Percentiles rank a stretch among this genome's conserved stretches.
These are phyloP conservation scores for Chloranthus sessilifolius DNA, from an alignment of 164 flowering plant genomes.

Conservation along the genomic window DNA sequence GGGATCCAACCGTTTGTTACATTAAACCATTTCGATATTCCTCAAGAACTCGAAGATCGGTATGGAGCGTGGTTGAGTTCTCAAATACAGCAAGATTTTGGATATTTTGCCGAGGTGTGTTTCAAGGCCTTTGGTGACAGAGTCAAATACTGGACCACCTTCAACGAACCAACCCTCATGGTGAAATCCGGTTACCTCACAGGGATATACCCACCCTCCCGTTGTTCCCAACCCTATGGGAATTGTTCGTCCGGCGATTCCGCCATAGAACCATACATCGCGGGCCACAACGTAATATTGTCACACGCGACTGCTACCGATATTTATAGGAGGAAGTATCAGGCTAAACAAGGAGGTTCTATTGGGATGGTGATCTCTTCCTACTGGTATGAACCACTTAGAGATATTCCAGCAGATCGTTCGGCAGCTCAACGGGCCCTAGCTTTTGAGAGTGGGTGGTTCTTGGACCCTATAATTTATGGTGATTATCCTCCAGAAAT, in stretches of 20 bases:
- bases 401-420: conserved; percentile 9
- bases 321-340: conserved; percentile 9
- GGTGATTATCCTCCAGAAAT: conserved; percentile 42
- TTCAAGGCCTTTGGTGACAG: conserved; percentile 10
- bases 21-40: conserved; percentile 17
- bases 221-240: conserved; percentile 7
- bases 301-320: conserved; percentile 12
- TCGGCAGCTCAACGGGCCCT: conserved; percentile 3
- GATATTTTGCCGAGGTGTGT: conserved; percentile 10
- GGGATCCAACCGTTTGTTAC: conserved; percentile 21
- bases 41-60: conserved; percentile 17
- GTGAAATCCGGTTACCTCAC: background rate
- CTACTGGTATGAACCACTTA: conserved; percentile 13
- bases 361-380: conserved; percentile 7
- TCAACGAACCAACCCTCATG: conserved; percentile 14
- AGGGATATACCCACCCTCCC: conserved; percentile 11
- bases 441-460: conserved; percentile 6
- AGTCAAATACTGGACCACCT: conserved; percentile 14
- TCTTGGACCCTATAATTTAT: conserved; percentile 34
- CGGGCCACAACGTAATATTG: conserved; percentile 11
- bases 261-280: conserved; percentile 7
- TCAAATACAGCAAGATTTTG: conserved; percentile 14
- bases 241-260: conserved; percentile 9
- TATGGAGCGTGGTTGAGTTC: conserved; percentile 21
- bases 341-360: conserved; percentile 14